These are phyloP conservation scores for Pythium diclinum DNA, from an alignment of 352 stramenopile species.

Conservation along the genomic window DNA sequence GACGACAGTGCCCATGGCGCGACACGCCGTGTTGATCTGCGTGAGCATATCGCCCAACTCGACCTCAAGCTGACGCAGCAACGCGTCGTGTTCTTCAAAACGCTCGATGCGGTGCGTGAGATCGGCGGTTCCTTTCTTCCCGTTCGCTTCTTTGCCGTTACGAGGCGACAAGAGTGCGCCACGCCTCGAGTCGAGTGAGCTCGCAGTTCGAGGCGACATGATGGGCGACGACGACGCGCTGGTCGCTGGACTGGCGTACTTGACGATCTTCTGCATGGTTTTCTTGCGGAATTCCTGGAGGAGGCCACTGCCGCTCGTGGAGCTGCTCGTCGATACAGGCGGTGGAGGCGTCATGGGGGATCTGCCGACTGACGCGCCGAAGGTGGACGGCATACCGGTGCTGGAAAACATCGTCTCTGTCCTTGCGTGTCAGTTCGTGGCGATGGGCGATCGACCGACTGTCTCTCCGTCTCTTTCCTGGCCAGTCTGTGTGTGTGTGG, in stretches of 20 bases:
- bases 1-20: slow-evolving; percentile 45
- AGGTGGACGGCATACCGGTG: not conserved
- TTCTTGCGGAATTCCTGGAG: slow-evolving; percentile 61
- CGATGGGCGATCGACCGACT: not conserved
- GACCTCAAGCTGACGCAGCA: slow-evolving; percentile 44
- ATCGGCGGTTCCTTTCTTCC: slow-evolving; percentile 9
- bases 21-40: slow-evolving; percentile 48
- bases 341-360: slow-evolving; percentile 9
- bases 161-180: not conserved
- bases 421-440: not conserved
- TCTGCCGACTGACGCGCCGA: not conserved
- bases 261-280: slow-evolving; percentile 38
- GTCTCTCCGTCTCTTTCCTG: not conserved
- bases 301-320: slow-evolving; percentile 23
- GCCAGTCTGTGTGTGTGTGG: not conserved
- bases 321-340: not conserved
- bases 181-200: slow-evolving; percentile 8
- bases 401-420: not conserved
- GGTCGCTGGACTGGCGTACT: slow-evolving; percentile 26
- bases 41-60: slow-evolving; percentile 50
- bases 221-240: slow-evolving; percentile 1
- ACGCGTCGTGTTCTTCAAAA: slow-evolving; percentile 53
- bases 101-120: slow-evolving; percentile 35
- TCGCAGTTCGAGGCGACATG: not conserved
- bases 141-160: not conserved